phyloP scores from a whole-genome alignment of 495 filamentous ascomycete genomes.

The Haplographium delicatum region DNA sequence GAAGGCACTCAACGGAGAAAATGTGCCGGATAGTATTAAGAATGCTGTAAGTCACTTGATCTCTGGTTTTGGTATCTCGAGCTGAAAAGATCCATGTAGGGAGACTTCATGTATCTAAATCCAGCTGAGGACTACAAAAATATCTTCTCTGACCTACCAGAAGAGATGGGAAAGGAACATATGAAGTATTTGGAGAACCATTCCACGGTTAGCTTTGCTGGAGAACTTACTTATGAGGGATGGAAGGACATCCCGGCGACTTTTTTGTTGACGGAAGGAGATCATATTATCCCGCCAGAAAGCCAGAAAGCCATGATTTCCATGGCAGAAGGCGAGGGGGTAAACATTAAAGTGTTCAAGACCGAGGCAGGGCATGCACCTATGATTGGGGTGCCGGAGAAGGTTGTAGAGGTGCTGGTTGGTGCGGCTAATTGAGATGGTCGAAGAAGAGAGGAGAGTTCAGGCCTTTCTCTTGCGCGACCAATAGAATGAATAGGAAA shows the following conservation, averaged over 20 bases:
- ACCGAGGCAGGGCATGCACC: not conserved
- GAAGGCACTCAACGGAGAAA: not conserved
- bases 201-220: not conserved
- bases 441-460: no score
- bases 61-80: no score
- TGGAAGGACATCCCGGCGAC: not conserved
- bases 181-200: not conserved
- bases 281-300: not conserved
- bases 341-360: no score
- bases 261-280: not conserved
- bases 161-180: not conserved
- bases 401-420: not conserved
- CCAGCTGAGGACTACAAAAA: not conserved
- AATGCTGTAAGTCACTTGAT: constrained; percentile 1
- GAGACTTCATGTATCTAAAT: not conserved
- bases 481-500: no score
- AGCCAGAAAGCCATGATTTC: not conserved
- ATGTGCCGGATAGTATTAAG: not conserved
- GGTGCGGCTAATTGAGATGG: no score
- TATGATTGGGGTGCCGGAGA: not conserved
- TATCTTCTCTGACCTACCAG: constrained; percentile 1
- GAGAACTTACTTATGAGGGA: not conserved
- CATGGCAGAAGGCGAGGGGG: not conserved
- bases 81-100: not conserved
- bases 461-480: no score